Conservation (phyloP, 768 basidiomycete genomes). For the Lactarius deliciosus region DNA sequence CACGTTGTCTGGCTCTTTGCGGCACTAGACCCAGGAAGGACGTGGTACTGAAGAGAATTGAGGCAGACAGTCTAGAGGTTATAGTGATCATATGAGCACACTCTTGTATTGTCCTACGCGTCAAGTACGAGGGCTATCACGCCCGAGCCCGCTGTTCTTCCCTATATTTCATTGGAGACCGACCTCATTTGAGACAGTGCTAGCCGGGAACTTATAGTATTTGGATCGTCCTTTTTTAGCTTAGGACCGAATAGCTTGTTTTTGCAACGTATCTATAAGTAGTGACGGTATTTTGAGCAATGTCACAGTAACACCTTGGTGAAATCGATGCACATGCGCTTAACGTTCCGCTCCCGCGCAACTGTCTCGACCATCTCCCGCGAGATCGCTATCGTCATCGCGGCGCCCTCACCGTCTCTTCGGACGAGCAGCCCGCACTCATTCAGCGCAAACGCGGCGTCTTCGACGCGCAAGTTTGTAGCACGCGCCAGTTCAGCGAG, state of each 20-base stretch:
- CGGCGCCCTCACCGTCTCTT: slow-evolving; percentile 33
- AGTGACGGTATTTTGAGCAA: neutral
- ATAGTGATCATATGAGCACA: neutral
- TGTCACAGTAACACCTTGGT: slow-evolving; percentile 52
- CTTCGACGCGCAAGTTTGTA: slow-evolving; percentile 80
- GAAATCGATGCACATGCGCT: slow-evolving; percentile 63
- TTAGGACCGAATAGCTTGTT: neutral
- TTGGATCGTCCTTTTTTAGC: neutral
- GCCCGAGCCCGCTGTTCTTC: neutral
- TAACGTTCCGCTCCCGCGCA: slow-evolving; percentile 67
- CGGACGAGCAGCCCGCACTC: slow-evolving; percentile 76
- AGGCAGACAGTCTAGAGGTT: neutral
- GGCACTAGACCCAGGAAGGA: slow-evolving; percentile 16
- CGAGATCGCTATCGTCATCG: slow-evolving; percentile 55
- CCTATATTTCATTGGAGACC: neutral
- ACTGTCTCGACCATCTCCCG: slow-evolving; percentile 67
- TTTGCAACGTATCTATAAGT: neutral
- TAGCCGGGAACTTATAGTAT: neutral
- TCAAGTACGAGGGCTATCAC: no score
- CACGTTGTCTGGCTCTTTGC: neutral
- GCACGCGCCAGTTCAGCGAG: slow-evolving; percentile 76
- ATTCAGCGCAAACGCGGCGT: slow-evolving; percentile 84
- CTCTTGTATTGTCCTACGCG: no score
- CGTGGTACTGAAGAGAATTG: slow-evolving; percentile 5
- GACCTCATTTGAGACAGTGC: neutral